These are phyloP conservation scores for Backusella parvicylindrica DNA, from an alignment of 192 early-diverging fungal species.

Conservation along the genomic window DNA sequence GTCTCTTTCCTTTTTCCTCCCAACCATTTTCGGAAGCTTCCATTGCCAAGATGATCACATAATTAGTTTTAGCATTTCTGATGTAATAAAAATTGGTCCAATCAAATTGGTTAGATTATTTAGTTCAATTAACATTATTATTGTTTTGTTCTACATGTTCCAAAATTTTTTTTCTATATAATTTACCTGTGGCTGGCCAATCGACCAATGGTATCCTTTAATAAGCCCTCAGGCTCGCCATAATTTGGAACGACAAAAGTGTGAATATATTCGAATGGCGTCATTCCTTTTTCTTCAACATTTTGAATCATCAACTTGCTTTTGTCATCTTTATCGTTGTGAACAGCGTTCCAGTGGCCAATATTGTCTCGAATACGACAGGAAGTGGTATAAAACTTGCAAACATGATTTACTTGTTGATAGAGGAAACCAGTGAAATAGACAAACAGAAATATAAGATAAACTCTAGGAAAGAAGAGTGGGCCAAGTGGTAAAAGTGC, in stretches of 20 bases:
- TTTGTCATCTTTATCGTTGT: not conserved
- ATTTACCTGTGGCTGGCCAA: slow-evolving; percentile 60
- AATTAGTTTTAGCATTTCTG: slow-evolving; percentile 39
- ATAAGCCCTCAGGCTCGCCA: slow-evolving; percentile 61
- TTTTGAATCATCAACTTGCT: not conserved
- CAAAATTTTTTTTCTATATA: not conserved
- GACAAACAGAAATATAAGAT: slow-evolving; percentile 38
- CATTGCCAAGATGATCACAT: slow-evolving; percentile 68
- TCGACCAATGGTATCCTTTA: slow-evolving; percentile 67
- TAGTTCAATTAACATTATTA: not conserved
- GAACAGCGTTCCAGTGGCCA: slow-evolving; percentile 29
- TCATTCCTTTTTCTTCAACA: slow-evolving; percentile 8
- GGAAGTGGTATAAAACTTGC: slow-evolving; percentile 44
- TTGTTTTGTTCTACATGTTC: not conserved
- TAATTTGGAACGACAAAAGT: slow-evolving; percentile 74
- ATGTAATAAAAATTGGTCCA: slow-evolving; percentile 4
- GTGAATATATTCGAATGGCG: slow-evolving; percentile 42
- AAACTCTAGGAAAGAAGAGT: slow-evolving; percentile 38
- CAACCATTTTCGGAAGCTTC: slow-evolving; percentile 58
- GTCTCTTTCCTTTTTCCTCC: slow-evolving; percentile 48
- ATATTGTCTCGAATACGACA: slow-evolving; percentile 38
- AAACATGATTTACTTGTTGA: slow-evolving; percentile 43
- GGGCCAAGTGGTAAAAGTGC: slow-evolving; percentile 41
- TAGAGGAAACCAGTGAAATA: slow-evolving; percentile 46
- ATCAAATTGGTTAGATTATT: not conserved